Conservation (phyloP, 305 asterid species). For the Nicotiana rustica region DNA sequence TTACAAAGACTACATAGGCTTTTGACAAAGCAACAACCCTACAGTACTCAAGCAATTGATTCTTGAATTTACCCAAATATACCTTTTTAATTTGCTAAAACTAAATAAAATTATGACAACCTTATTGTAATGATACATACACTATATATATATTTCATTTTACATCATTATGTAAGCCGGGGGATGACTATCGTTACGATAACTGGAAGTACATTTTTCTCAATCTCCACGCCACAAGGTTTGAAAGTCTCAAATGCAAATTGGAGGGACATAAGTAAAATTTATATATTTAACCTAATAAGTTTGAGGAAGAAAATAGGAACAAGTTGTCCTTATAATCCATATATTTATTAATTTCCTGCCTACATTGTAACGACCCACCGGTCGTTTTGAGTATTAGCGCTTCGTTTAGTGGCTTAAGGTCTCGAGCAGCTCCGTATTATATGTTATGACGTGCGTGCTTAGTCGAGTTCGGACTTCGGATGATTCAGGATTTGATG, state of each 20-base stretch:
- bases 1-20: neutral
- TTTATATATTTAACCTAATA: neutral
- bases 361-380: too few relatives aligned
- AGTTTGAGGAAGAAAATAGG: neutral
- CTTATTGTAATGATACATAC: neutral
- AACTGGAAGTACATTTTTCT: neutral
- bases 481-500: too few relatives aligned
- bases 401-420: too few relatives aligned
- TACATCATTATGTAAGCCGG: neutral
- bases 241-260: neutral
- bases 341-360: neutral
- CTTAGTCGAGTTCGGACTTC: too few relatives aligned
- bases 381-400: too few relatives aligned
- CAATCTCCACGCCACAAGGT: neutral
- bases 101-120: neutral
- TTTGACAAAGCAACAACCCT: slow-evolving; percentile 32
- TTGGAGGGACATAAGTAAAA: neutral
- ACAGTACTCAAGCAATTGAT: neutral
- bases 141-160: neutral
- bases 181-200: neutral
- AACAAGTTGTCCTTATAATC: neutral
- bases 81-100: neutral
- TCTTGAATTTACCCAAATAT: neutral
- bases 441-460: too few relatives aligned
- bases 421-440: too few relatives aligned